These are phyloP conservation scores for Lasiodiplodia gonubiensis DNA, from an alignment of 2,329 filamentous ascomycete species.

Conservation along the genomic window DNA sequence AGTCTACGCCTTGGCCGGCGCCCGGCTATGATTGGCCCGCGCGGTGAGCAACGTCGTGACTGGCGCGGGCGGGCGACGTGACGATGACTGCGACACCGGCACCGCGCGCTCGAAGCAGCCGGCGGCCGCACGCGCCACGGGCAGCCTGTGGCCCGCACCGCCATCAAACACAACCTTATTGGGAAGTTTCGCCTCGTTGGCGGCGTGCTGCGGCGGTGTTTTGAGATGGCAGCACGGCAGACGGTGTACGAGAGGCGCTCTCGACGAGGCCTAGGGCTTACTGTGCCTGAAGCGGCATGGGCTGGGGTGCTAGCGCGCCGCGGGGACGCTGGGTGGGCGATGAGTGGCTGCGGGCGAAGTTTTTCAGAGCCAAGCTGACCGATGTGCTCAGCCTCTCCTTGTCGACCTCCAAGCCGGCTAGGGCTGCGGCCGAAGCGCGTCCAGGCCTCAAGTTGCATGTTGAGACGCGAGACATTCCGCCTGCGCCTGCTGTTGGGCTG, in stretches of 20 bases:
- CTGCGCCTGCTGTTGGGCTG: slow-evolving; percentile 3
- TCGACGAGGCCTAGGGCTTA: not conserved
- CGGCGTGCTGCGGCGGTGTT: slow-evolving; percentile 16
- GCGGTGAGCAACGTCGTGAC: slow-evolving; percentile 1
- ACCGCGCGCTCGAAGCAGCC: not conserved
- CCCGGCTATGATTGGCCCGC: not conserved
- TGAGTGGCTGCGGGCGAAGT: not conserved
- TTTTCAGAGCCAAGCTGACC: slow-evolving; percentile 20
- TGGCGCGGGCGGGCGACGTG: slow-evolving; percentile 6
- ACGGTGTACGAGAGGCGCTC: slow-evolving; percentile 1
- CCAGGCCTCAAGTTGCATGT: slow-evolving; percentile 21
- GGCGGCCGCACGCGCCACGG: not conserved
- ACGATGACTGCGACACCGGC: slow-evolving; percentile 23
- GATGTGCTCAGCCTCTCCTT: not conserved
- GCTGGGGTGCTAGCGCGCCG: not conserved
- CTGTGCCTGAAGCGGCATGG: not conserved
- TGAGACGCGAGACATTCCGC: slow-evolving; percentile 20
- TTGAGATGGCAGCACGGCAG: not conserved
- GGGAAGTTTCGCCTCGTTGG: slow-evolving; percentile 1
- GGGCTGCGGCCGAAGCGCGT: slow-evolving; percentile 22
- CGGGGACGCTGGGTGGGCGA: not conserved
- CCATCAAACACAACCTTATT: not conserved
- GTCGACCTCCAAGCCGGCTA: slow-evolving; percentile 13
- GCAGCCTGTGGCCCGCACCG: slow-evolving; percentile 15
- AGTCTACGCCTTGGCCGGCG: not conserved